These are phyloP conservation scores for Globisporangium camurandrum DNA, from an alignment of 352 stramenopile species.

Conservation along the genomic window DNA sequence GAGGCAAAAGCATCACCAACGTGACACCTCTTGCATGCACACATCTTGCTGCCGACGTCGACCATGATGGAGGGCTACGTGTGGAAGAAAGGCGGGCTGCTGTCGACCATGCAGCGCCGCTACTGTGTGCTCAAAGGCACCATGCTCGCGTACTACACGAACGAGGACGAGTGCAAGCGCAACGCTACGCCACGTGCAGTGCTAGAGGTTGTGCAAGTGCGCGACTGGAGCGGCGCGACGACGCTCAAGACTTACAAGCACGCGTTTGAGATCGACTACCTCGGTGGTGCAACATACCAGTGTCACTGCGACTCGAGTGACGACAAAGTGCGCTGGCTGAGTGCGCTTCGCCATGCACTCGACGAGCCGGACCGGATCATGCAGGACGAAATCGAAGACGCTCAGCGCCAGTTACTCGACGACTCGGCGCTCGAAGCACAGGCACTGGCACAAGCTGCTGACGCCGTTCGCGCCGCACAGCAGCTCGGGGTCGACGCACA, in stretches of 20 bases:
- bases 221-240: slow-evolving; percentile 22
- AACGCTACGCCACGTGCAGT: slow-evolving; percentile 42
- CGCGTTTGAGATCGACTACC: slow-evolving; percentile 23
- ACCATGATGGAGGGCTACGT: slow-evolving; percentile 38
- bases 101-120: slow-evolving; percentile 52
- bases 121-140: slow-evolving; percentile 74
- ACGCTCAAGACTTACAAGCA: slow-evolving; percentile 13
- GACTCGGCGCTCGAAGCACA: slow-evolving; percentile 32
- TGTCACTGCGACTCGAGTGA: slow-evolving; percentile 52
- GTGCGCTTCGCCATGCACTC: slow-evolving; percentile 49
- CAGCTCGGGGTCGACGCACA: slow-evolving; percentile 20
- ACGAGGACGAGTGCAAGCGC: slow-evolving; percentile 37
- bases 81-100: slow-evolving; percentile 34
- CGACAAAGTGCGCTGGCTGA: slow-evolving; percentile 47
- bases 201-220: slow-evolving; percentile 45
- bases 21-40: too few relatives aligned
- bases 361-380: slow-evolving; percentile 67
- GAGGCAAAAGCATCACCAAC: too few relatives aligned
- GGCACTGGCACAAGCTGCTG: slow-evolving; percentile 34
- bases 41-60: too few relatives aligned
- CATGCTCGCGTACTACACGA: slow-evolving; percentile 62
- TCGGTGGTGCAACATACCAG: slow-evolving; percentile 38
- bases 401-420: slow-evolving; percentile 35
- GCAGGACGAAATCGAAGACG: slow-evolving; percentile 69
- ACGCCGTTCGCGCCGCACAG: slow-evolving; percentile 35